A percentile compares a stretch with the other conserved stretches of the same genome.
Conservation (phyloP, 2,329 filamentous ascomycete species). For the Ceratocystis ficicola region DNA sequence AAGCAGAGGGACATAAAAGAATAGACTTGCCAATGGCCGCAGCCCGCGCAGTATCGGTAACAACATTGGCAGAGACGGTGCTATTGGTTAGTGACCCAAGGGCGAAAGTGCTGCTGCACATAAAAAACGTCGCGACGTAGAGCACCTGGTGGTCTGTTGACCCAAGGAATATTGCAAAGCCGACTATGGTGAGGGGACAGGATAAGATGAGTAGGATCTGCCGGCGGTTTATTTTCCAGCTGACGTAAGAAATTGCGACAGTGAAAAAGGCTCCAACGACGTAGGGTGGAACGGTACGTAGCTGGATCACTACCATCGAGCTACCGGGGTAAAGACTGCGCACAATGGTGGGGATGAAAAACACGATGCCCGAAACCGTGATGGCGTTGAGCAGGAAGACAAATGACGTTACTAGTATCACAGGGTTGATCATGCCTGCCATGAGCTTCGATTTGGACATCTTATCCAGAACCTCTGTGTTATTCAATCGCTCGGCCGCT, state of each 20-base stretch:
- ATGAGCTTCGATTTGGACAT: constrained; percentile 45
- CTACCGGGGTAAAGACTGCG: constrained; percentile 48
- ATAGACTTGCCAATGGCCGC: constrained; percentile 45
- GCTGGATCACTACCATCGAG: constrained; percentile 48
- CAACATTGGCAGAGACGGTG: constrained; percentile 51
- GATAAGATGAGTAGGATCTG: constrained; percentile 43
- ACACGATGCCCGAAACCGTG: constrained; percentile 53
- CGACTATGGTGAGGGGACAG: constrained; percentile 47
- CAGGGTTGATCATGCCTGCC: constrained; percentile 48
- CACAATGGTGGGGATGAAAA: constrained; percentile 55
- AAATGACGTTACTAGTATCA: constrained; percentile 42
- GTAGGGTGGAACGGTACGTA: constrained; percentile 54
- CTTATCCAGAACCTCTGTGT: constrained; percentile 49
- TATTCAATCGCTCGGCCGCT: constrained; percentile 51
- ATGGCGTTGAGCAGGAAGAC: constrained; percentile 55
- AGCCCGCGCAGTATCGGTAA: constrained; percentile 52
- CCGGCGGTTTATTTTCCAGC: constrained; percentile 43
- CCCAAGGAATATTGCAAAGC: constrained; percentile 54
- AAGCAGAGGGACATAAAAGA: background rate
- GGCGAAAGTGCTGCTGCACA: constrained; percentile 47
- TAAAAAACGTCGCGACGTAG: constrained; percentile 53
- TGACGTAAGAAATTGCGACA: constrained; percentile 44
- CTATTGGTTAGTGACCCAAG: constrained; percentile 52
- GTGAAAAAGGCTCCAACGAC: constrained; percentile 50
- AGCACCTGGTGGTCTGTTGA: constrained; percentile 35